Base-by-base conservation (phyloP, 148 eudicot species). In the Camellia sinensis region DNA sequence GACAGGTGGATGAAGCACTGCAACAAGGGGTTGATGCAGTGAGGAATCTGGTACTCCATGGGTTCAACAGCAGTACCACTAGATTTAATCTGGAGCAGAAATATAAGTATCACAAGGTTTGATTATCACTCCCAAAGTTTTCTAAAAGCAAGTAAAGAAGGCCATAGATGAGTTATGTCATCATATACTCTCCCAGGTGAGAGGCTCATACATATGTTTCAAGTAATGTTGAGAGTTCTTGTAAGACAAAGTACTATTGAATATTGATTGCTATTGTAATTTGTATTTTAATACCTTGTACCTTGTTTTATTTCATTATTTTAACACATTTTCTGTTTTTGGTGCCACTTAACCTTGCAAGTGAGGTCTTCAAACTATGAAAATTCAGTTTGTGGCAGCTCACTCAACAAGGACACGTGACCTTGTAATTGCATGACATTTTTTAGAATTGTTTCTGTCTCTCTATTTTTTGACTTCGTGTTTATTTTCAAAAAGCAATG, bases 61-160 rank as follows among this genome's bases (percentile, higher is more conserved):
- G 98, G 82, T 97, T 97, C 80, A 87, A 83, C 82, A 89, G 87
- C 45, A 83, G 82, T 50, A 85, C 88, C 53, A 88, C 88, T 19
- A 90, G 94, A 79, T 94, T 96, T 73, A 96, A 96, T 86, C 89
- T 96, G 60, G 95, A 87, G 21, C 98, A 96, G 89, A 96, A 94
- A 57, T 96, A 91, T 92, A 96, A 96, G 88, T 91, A 91, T 79
- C 89, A 96, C 93, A 91, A 85, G 86, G 95, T 96, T 68, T 90
- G 79, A 69, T 12, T 19, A 40, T 41, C 59, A 10, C 53, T 71
- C 50, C 62, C 56, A 70, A 3, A 15, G 45, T 18, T 81, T 52
- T 40, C 62, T 40, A 14, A 19, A 57, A 29, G 57, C 8, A 12
- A 22, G 13, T 18, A 76, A 7, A 62, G 41, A 21, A 10, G 18